Conservation (phyloP, 2,329 filamentous ascomycete genomes). For the Mycogone perniciosa region DNA sequence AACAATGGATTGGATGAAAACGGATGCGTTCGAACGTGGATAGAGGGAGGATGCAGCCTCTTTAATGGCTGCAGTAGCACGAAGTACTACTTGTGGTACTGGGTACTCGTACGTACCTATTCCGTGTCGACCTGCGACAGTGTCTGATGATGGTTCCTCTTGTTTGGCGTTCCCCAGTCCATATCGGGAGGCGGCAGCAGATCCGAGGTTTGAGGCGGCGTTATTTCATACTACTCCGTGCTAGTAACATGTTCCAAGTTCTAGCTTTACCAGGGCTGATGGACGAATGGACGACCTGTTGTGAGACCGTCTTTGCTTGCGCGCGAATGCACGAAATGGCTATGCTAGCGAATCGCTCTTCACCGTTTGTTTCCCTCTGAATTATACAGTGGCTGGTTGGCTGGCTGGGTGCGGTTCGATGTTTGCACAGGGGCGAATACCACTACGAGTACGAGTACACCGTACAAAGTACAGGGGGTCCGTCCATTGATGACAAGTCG, state of each 20-base stretch:
- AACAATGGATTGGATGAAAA: too few species aligned
- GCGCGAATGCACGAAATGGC: not conserved
- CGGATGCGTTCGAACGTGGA: not conserved
- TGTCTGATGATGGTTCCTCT: not conserved
- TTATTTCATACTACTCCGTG: not conserved
- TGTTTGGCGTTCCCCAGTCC: not conserved
- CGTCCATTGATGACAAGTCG: too few species aligned
- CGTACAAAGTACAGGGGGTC: too few species aligned
- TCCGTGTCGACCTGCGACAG: not conserved
- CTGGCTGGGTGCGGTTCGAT: too few species aligned
- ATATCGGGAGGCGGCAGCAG: not conserved
- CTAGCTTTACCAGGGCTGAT: not conserved
- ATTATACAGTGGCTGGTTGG: too few species aligned
- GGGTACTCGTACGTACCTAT: too few species aligned
- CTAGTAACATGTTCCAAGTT: not conserved
- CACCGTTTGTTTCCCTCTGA: too few species aligned
- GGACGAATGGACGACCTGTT: not conserved
- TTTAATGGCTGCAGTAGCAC: not conserved
- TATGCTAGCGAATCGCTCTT: not conserved
- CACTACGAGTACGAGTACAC: too few species aligned
- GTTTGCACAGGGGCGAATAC: too few species aligned
- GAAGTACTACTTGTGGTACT: too few species aligned
- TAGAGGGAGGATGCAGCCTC: not conserved
- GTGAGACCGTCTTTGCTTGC: not conserved
- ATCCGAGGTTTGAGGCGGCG: not conserved